Evolutionary conservation across 2,329 filamentous ascomycete genomes (phyloP).

Genomic region (Colletotrichum noveboracense): DNA sequence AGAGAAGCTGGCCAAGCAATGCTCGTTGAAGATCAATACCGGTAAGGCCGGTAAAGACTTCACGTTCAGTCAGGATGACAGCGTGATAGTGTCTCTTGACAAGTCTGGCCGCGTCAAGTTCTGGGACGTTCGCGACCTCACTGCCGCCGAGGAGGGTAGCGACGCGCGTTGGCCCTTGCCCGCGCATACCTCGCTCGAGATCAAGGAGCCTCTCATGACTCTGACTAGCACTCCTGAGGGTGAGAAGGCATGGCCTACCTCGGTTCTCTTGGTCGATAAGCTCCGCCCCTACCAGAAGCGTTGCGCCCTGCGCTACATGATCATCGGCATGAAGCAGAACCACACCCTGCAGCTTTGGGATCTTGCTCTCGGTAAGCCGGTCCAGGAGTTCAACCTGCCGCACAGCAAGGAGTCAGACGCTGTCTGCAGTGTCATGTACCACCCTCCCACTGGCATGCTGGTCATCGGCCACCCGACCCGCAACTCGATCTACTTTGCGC

Average conservation of each 20-base stretch:
- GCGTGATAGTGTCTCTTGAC: conserved; percentile 91
- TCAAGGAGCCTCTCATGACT: conserved; percentile 86
- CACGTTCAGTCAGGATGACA: conserved; percentile 95
- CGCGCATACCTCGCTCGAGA: conserved; percentile 68
- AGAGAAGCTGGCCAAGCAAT: conserved; percentile 85
- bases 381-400: conserved; percentile 95
- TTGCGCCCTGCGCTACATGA: conserved; percentile 89
- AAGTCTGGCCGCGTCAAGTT: conserved; percentile 97
- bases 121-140: conserved; percentile 92
- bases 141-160: conserved; percentile 55
- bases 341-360: conserved; percentile 99
- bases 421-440: conserved; percentile 97
- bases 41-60: conserved; percentile 99
- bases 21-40: conserved; percentile 90
- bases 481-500: conserved; percentile 97
- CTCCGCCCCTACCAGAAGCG: conserved; percentile 90
- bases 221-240: conserved; percentile 84
- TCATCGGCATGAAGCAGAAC: conserved; percentile 98
- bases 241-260: conserved; percentile 97
- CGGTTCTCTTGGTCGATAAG: conserved; percentile 95
- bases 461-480: conserved; percentile 94
- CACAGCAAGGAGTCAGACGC: conserved; percentile 96
- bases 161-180: conserved; percentile 58
- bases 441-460: conserved; percentile 90
- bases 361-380: conserved; percentile 90